Base-by-base conservation (phyloP, 2,329 filamentous ascomycete genomes). In the Colletotrichum chlorophyti region DNA sequence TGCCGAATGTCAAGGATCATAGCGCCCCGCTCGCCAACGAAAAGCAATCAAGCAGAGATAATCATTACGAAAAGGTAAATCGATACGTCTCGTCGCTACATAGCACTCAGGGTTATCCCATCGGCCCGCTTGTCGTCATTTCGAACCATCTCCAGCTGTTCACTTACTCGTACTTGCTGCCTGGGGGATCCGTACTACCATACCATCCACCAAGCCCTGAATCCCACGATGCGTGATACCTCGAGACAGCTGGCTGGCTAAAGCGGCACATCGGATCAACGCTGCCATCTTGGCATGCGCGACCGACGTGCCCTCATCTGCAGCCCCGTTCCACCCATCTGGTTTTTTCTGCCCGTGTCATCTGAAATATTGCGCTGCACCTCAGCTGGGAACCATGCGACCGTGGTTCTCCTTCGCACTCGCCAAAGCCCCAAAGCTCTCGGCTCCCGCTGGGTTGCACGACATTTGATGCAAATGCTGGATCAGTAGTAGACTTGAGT, bases 311-410 rank as follows among this genome's bases (percentile, higher is more conserved):
- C n/a, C 37, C 41, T 37, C 42, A 32, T 46, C 55, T 59, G 51
- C 55, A 59, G 55, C 55, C 43, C n/a, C 21, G 38, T 38, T 35
- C 55, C 51, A 45, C 43, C 38, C 43, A 17, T 37, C 17, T 59
- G 51, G 55, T 55, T n/a, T n/a, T n/a, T n/a, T 34, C 35, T 35
- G 34, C 26, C 21, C 21, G 24, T 55, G 38, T 49, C 55, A 50
- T 59, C 55, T 45, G 51, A 59, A 59, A 11, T 41, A 19, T 38
- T 9, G 37, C 43, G 27, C 19, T 31, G 37, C 24, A 35, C 48
- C 37, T 19, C 55, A 38, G 24, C 34, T 26, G 32, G 37, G 55
- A 55, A 34, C 43, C 45, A 55, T 54, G 43, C 37, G 50, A 37
- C 40, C 31, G 26, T 31, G 45, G 37, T 37, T 41, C 27, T 19